A percentile compares a stretch with the other conserved stretches of the same genome.
phyloP scores from a whole-genome alignment of 352 stramenopile species.

The Globisporangium nunn region DNA sequence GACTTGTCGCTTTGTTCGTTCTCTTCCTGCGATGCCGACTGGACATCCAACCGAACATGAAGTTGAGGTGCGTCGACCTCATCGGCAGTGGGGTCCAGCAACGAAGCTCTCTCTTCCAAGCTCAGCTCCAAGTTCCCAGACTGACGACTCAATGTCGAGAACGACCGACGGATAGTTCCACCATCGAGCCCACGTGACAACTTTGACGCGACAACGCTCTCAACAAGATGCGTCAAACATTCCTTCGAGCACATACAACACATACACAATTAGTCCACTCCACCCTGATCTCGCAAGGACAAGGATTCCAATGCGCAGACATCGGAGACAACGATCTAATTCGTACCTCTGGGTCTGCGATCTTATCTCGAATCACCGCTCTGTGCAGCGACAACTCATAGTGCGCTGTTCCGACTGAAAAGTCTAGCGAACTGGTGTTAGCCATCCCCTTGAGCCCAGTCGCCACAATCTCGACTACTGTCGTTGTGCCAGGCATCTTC shows the following conservation, averaged over 20 bases:
- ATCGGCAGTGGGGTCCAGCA: background rate
- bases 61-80: conserved; percentile 7
- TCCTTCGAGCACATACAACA: conserved; percentile 9
- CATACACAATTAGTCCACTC: background rate
- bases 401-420: conserved; percentile 8
- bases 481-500: conserved; percentile 4
- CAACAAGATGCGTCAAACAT: conserved; percentile 13
- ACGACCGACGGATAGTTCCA: background rate
- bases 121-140: conserved; percentile 5
- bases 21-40: background rate
- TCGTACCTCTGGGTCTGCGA: conserved; percentile 37
- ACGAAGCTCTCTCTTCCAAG: conserved; percentile 2
- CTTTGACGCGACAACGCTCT: background rate
- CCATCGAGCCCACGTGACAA: background rate
- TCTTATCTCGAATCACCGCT: conserved; percentile 33
- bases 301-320: background rate
- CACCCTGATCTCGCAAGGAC: background rate
- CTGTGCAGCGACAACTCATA: conserved; percentile 42
- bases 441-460: conserved; percentile 19
- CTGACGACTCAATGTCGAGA: conserved; percentile 1
- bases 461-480: conserved; percentile 31
- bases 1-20: background rate
- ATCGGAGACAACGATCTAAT: background rate
- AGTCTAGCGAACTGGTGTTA: conserved; percentile 9
- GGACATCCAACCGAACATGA: background rate